Evolutionary conservation across 495 filamentous ascomycete species (phyloP), one percentile per base, ranked within the genome.

Genomic region (Cladorrhinum samala): DNA sequence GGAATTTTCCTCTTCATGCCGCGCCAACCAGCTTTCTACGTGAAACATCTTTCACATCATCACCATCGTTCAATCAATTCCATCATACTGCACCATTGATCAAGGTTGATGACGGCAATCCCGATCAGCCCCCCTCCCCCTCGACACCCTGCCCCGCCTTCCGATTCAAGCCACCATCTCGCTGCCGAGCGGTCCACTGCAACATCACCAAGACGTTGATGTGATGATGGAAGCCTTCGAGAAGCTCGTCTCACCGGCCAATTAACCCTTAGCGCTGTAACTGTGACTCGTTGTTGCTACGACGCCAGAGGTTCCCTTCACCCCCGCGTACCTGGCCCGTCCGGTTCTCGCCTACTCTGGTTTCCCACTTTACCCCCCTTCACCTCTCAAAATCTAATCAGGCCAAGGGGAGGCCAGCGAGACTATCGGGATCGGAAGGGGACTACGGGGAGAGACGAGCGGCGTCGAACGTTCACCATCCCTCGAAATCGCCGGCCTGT

Each of bases 21-120:
- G 4, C 2, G 9, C 9, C 21, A 23, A 14, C 42, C 42, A 45
- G 42, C 17, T 36, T 16, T 47, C 20, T 47, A 47, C 9, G 21
- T 47, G 45, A 47, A 47, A 47, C 45, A 25, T 23, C n/a, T n/a
- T n/a, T n/a, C n/a, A n/a, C 39, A 44, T 46, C 50, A 50, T 11
- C 19, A 45, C 6, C 42, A 45, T 6, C 42, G 6, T 11, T 20
- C 23, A 18, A 25, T 24, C 44, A 13, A 46, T 6, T 24, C 3
- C 20, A 13, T 19, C 21, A 33, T 24, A 33, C 42, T 11, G 7
- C 42, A 16, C 5, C 39, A 17, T 8, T 5, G 18, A 8, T 5
- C 18, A 8, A 41, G 39, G n/a, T 20, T n/a, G 30, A 17, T 16
- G 25, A 33, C 54, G 54, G 54, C 42, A 49, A 48, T 52, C 45